Evolutionary conservation across 2,329 filamentous ascomycete species (phyloP).

Genomic region (Neospermospora avenae): DNA sequence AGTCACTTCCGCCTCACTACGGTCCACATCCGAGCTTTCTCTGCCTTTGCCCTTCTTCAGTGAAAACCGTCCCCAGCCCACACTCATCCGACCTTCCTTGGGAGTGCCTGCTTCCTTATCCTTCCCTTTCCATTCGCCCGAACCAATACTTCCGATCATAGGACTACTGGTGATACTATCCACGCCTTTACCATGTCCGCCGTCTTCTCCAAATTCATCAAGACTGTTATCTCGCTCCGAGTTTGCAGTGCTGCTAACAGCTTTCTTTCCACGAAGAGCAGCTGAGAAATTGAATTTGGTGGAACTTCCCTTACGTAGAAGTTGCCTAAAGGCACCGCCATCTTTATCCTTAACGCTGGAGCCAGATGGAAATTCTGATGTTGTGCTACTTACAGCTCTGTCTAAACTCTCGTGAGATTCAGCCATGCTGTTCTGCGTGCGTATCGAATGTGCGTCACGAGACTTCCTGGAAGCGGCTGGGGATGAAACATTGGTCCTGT

Average conservation of each 20-base stretch:
- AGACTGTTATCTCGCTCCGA: slow-evolving; percentile 56
- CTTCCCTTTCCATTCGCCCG: slow-evolving; percentile 41
- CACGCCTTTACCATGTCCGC: slow-evolving; percentile 47
- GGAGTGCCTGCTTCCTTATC: slow-evolving; percentile 35
- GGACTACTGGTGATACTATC: slow-evolving; percentile 57
- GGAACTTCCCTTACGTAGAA: slow-evolving; percentile 63
- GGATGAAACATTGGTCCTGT: slow-evolving; percentile 33
- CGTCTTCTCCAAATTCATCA: slow-evolving; percentile 52
- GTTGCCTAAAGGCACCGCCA: slow-evolving; percentile 49
- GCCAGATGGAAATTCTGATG: slow-evolving; percentile 49
- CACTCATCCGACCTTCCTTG: slow-evolving; percentile 31
- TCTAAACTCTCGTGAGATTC: slow-evolving; percentile 49
- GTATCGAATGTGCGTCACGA: slow-evolving; percentile 54
- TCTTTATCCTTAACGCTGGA: slow-evolving; percentile 45
- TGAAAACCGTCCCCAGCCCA: slow-evolving; percentile 32
- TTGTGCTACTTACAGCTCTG: slow-evolving; percentile 52
- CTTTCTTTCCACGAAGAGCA: slow-evolving; percentile 53
- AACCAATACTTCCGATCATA: slow-evolving; percentile 50
- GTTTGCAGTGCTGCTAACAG: slow-evolving; percentile 49
- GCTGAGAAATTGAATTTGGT: slow-evolving; percentile 63
- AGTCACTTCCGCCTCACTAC: slow-evolving; percentile 31
- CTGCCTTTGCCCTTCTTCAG: slow-evolving; percentile 32
- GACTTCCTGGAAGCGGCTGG: slow-evolving; percentile 53
- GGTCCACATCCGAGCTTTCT: slow-evolving; percentile 33
- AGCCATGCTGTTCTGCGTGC: slow-evolving; percentile 55